Percentiles rank a stretch among this genome's conserved stretches.
phyloP scores from a whole-genome alignment of 2,329 filamentous ascomycete genomes.

The Colletotrichum sublineola region DNA sequence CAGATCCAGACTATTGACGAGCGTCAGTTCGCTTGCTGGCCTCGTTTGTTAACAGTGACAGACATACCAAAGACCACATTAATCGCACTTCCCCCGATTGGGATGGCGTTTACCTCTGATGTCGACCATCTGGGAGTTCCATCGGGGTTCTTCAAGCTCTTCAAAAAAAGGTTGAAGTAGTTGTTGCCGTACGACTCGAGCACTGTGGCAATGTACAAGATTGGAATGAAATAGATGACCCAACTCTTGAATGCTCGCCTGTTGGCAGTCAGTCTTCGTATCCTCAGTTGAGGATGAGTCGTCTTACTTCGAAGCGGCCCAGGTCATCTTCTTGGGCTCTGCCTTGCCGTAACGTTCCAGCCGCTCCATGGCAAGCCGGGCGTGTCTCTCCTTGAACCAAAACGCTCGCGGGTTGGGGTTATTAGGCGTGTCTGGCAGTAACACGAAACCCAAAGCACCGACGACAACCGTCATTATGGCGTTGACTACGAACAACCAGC shows the following conservation, averaged over 20 bases:
- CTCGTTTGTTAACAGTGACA: no score
- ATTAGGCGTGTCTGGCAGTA: slow-evolving; percentile 41
- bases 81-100: slow-evolving; percentile 37
- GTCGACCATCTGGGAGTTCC: slow-evolving; percentile 40
- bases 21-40: slow-evolving; percentile 7
- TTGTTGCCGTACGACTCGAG: slow-evolving; percentile 37
- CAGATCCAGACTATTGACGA: slow-evolving; percentile 62
- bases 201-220: slow-evolving; percentile 36
- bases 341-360: slow-evolving; percentile 38
- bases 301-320: slow-evolving; percentile 45
- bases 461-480: slow-evolving; percentile 47
- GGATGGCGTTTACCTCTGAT: slow-evolving; percentile 35
- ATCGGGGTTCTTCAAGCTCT: slow-evolving; percentile 40
- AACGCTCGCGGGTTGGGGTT: slow-evolving; percentile 46
- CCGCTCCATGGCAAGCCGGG: slow-evolving; percentile 36
- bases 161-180: slow-evolving; percentile 37
- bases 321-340: slow-evolving; percentile 47
- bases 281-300: neutral
- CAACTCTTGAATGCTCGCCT: slow-evolving; percentile 39
- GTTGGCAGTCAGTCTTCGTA: neutral
- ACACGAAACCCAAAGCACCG: slow-evolving; percentile 38
- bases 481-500: slow-evolving; percentile 58
- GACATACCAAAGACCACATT: slow-evolving; percentile 42
- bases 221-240: slow-evolving; percentile 38
- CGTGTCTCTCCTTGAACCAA: slow-evolving; percentile 38